These are phyloP conservation scores for Singerocomus rubriflavus DNA, from an alignment of 1,284 basidiomycete species.

Conservation along the genomic window DNA sequence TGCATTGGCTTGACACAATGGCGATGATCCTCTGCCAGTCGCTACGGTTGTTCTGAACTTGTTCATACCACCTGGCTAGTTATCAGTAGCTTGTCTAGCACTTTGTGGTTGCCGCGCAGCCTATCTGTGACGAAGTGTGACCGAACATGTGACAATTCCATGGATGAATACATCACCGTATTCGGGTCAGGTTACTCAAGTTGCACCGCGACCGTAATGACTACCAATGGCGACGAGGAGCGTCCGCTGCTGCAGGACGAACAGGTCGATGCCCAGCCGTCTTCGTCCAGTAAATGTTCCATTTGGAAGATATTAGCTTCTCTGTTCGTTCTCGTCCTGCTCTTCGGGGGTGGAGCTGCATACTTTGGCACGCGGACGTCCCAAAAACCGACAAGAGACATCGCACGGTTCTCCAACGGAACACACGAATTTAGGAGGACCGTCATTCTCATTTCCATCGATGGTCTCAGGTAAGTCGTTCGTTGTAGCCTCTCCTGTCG, in stretches of 20 bases:
- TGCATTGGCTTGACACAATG: too few relatives aligned
- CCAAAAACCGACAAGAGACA: slow-evolving; percentile 3
- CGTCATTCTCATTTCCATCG: slow-evolving; percentile 82
- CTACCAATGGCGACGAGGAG: slow-evolving; percentile 18
- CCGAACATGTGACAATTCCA: too few relatives aligned
- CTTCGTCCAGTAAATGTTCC: neutral
- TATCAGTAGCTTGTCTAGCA: too few relatives aligned
- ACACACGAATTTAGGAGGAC: slow-evolving; percentile 78
- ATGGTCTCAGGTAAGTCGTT: slow-evolving; percentile 67
- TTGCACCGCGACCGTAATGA: slow-evolving; percentile 9
- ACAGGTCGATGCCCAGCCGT: neutral
- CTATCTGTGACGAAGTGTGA: too few relatives aligned
- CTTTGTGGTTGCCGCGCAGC: too few relatives aligned
- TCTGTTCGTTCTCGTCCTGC: slow-evolving; percentile 17
- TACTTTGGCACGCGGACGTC: slow-evolving; percentile 10
- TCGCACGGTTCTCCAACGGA: slow-evolving; percentile 51
- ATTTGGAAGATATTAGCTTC: slow-evolving; percentile 18
- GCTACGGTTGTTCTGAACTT: too few relatives aligned
- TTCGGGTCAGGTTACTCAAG: neutral
- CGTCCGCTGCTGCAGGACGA: slow-evolving; percentile 21
- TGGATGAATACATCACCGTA: neutral
- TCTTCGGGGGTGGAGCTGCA: slow-evolving; percentile 12
- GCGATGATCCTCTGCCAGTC: too few relatives aligned
- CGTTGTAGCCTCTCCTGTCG: neutral
- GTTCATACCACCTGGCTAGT: too few relatives aligned